Evolutionary conservation across 1,284 basidiomycete genomes (phyloP).

Genomic region (Boletus sp.): DNA sequence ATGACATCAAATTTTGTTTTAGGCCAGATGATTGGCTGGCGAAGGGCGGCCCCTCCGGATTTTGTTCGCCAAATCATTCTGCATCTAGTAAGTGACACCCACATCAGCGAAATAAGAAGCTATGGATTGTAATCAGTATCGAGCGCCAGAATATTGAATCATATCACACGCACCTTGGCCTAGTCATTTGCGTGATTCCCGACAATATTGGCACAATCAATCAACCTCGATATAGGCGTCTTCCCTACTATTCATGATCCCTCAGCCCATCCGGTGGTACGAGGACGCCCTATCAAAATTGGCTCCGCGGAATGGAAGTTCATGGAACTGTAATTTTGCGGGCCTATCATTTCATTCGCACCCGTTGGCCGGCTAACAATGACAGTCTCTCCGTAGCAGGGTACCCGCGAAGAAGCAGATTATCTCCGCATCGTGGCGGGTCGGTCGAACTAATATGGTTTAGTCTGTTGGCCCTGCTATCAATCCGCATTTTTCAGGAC

Average conservation of each 20-base stretch:
- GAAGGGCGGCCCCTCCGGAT: neutral
- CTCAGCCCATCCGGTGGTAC: neutral
- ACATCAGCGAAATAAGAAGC: neutral
- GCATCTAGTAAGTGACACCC: slow-evolving; percentile 2
- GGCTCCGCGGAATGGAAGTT: slow-evolving; percentile 25
- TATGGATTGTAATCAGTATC: neutral
- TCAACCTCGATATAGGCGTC: slow-evolving; percentile 13
- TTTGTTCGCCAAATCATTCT: slow-evolving; percentile 2
- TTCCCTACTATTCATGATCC: slow-evolving; percentile 3
- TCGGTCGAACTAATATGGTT: slow-evolving; percentile 7
- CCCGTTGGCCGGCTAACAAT: slow-evolving; percentile 8
- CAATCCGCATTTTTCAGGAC: neutral
- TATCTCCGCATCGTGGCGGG: slow-evolving; percentile 23
- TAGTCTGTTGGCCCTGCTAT: slow-evolving; percentile 5
- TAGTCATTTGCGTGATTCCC: slow-evolving; percentile 3
- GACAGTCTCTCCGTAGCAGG: neutral
- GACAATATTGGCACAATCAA: slow-evolving; percentile 3
- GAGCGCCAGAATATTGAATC: neutral
- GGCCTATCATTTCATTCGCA: slow-evolving; percentile 17
- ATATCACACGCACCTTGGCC: neutral
- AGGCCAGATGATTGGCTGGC: neutral
- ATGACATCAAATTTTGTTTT: neutral
- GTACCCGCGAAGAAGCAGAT: slow-evolving; percentile 17
- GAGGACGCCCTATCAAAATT: slow-evolving; percentile 3
- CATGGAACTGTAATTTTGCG: slow-evolving; percentile 11